Base-by-base conservation (phyloP, 2,329 filamentous ascomycete species). In the Ophiocordyceps camponoti-leonardi region DNA sequence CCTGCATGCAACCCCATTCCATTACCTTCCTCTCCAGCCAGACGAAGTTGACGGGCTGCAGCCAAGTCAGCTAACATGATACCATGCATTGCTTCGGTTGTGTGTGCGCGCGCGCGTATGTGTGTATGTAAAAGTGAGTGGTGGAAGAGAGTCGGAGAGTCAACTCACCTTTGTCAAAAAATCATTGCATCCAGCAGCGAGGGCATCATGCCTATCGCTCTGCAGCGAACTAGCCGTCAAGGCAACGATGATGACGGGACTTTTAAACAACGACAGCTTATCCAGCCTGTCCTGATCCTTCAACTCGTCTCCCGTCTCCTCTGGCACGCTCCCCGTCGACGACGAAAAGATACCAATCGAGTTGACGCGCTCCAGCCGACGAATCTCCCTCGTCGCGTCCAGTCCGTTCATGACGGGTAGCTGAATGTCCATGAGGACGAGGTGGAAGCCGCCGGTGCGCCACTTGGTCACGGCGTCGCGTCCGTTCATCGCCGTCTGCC, bases 1-100 rank as follows among this genome's bases (percentile, higher is more conserved):
- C 92, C 67, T 96, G 92, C 92, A 98, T 98, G 68, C 92, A 96
- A 47, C 92, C 92, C 92, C 92, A 98, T 70, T 98, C 92, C 66
- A 93, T 95, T 54, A 96, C 88, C 63, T 98, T 98, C 47, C 90
- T 79, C 61, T 95, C 86, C 23, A 98, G 76, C 88, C 90, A 98
- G 48, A 93, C 83, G 58, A 95, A 95, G 61, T 94, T 94, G 53
- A 98, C 90, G 19, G 92, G 92, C 86, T 94, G 58, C 41, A 39
- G 16, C 7, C 10, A 13, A 31, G 3, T 49, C 6, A 50, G 46
- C 30, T 16, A 7, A 23, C 6, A 6, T 23, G 18, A 16, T 37
- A 8, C 39, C 6, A 4, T 20, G 39, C 19, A 12, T 6, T 31
- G 5, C 8, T 12, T 11, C 8, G 30, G 5, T 31, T 11, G 4